phyloP scores from a whole-genome alignment of 805 yeast genomes.

The Starmerella sp. region DNA sequence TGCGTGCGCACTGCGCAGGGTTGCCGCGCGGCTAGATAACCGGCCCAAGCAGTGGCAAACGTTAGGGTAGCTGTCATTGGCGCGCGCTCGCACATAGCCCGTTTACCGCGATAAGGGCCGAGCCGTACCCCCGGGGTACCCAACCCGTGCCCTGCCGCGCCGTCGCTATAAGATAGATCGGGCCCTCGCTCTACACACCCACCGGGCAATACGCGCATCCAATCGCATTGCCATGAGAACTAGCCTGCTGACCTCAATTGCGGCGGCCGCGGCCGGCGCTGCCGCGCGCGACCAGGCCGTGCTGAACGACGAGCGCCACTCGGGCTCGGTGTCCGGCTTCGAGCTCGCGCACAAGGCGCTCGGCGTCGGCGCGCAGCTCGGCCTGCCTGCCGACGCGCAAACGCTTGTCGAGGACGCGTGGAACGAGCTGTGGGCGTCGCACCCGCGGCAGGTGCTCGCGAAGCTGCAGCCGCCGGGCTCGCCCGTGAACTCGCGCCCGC shows the following conservation, averaged over 20 bases:
- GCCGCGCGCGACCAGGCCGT: conserved; percentile 3
- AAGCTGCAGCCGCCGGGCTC: conserved; percentile 7
- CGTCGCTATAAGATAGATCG: not conserved
- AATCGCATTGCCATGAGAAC: not conserved
- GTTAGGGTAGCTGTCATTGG: not conserved
- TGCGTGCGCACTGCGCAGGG: no score
- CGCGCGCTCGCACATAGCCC: not conserved
- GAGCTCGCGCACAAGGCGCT: conserved; percentile 8
- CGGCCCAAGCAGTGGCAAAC: no score
- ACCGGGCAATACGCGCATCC: no score
- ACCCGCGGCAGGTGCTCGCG: conserved; percentile 7
- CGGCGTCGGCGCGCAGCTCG: not conserved
- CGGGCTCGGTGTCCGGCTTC: conserved; percentile 2
- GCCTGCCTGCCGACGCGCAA: not conserved
- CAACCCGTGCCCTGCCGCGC: not conserved
- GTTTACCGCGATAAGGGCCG: not conserved
- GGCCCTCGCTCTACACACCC: not conserved
- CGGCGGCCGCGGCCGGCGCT: not conserved
- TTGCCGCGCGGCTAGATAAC: no score
- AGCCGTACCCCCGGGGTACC: not conserved
- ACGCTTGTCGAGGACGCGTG: conserved; percentile 9
- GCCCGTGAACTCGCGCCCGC: conserved; percentile 10
- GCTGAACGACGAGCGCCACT: not conserved
- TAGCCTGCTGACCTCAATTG: not conserved
- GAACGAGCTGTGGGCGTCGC: conserved; percentile 1